A percentile compares a stretch with the other conserved stretches of the same genome.
phyloP scores from a whole-genome alignment of 257 asterid species.

The Thymus quinquecostatus region DNA sequence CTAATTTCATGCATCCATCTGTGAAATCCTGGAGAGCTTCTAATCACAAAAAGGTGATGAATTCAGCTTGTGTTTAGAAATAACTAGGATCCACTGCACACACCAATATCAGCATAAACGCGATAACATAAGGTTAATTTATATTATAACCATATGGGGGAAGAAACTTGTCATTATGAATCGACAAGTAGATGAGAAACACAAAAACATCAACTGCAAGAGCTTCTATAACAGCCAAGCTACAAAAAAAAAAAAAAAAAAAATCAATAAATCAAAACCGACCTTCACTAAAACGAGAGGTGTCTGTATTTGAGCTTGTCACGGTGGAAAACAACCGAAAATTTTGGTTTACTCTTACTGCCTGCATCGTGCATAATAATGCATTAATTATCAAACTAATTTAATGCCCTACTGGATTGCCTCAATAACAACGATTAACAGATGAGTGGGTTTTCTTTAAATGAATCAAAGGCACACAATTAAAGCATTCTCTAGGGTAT shows the following conservation, averaged over 20 bases:
- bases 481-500: slow-evolving; percentile 19
- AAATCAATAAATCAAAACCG: slow-evolving; percentile 5
- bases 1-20: slow-evolving; percentile 3
- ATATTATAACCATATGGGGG: neutral
- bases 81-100: neutral
- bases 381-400: slow-evolving; percentile 3
- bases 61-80: neutral
- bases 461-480: neutral
- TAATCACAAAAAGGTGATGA: slow-evolving; percentile 13
- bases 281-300: slow-evolving; percentile 68
- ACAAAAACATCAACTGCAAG: slow-evolving; percentile 10
- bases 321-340: slow-evolving; percentile 88
- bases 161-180: neutral
- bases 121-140: neutral
- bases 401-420: neutral
- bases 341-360: slow-evolving; percentile 67
- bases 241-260: slow-evolving; percentile 3
- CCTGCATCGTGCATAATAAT: slow-evolving; percentile 50
- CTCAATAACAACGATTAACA: neutral
- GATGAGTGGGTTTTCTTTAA: neutral
- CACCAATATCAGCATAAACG: slow-evolving; percentile 14
- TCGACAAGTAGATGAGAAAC: neutral
- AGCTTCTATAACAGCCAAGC: neutral
- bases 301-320: slow-evolving; percentile 69
- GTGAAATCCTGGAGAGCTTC: neutral